Conservation (phyloP, 306 rosid species). For the Cucumis hystrix region DNA sequence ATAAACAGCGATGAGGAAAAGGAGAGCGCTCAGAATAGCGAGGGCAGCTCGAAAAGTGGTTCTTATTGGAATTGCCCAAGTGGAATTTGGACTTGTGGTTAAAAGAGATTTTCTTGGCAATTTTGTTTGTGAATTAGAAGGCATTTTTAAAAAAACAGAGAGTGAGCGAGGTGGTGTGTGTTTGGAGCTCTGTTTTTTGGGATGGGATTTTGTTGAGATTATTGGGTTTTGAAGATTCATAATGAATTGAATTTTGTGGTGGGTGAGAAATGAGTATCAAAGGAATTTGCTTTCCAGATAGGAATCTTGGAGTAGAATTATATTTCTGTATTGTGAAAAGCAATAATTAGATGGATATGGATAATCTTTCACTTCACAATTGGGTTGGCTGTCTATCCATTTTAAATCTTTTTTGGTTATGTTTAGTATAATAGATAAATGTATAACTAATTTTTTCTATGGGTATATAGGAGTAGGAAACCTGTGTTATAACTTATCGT, state of each 20-base stretch:
- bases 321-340: neutral
- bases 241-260: neutral
- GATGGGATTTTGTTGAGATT: neutral
- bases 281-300: neutral
- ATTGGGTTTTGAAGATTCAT: neutral
- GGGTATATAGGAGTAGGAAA: no score
- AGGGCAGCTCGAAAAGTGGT: conserved; percentile 40
- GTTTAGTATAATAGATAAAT: neutral
- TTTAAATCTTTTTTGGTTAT: neutral
- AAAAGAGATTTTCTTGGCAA: conserved; percentile 24
- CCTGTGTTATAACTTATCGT: no score
- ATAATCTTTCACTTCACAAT: neutral
- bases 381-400: neutral
- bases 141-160: neutral
- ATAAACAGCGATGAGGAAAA: conserved; percentile 35
- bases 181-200: neutral
- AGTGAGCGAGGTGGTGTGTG: neutral
- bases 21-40: conserved; percentile 38
- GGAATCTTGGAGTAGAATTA: conserved; percentile 6
- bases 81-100: conserved; percentile 14
- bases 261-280: neutral
- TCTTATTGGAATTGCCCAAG: conserved; percentile 33
- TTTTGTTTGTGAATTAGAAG: neutral
- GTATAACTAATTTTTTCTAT: neutral
- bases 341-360: neutral